Base-by-base conservation (phyloP, 805 yeast species). In the Metschnikowia similis region DNA sequence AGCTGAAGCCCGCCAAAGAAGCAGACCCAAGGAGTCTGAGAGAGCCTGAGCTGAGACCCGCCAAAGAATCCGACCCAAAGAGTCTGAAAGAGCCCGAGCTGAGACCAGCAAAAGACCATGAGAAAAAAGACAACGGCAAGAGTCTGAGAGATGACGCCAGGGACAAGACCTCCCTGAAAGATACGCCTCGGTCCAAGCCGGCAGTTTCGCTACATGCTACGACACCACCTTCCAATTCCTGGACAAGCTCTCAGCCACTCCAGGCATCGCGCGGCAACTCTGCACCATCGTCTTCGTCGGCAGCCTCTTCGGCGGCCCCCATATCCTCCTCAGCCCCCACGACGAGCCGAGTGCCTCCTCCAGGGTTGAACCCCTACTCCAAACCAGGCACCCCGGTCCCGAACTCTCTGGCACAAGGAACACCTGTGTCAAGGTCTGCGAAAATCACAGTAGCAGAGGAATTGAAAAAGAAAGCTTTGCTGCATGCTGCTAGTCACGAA, bases 321-420 rank as follows among this genome's bases (percentile, higher is more conserved):
- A 14, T 41, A 3, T 37, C 44, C 11, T 35, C 44, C 14, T 27
- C 43, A 9, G 49, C 52, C 3, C 45, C 52, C 8, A 37, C 42
- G 2, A 21, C 47, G 6, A 44, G 39, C n/a, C 35, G 56, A 13
- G 60, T 58, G 14, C 60, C 60, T 6, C 60, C 60, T 10, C 60
- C 60, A 2, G 60, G 60, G 6, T 47, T 56, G 39, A 49, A 39
- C 40, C 52, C 54, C 6, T 49, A 46, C 32, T 47, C 53, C 26
- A 56, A 56, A 30, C 55, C 59, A 7, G 40, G 50, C 26, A 56
- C 55, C 8, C 60, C 60, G 2, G 53, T 9, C 3, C 35, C 35
- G 2, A 13, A 6, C 34, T 10, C 34, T 31, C n/a, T 9, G n/a
- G n/a, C 13, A 6, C 34, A 31, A 8, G 35, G 8, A 6, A 16